Percentiles rank a stretch among this genome's conserved stretches.
These are phyloP conservation scores for Diophrys sp. DNA, from an alignment of 73 alveolate genomes.

Conservation along the genomic window DNA sequence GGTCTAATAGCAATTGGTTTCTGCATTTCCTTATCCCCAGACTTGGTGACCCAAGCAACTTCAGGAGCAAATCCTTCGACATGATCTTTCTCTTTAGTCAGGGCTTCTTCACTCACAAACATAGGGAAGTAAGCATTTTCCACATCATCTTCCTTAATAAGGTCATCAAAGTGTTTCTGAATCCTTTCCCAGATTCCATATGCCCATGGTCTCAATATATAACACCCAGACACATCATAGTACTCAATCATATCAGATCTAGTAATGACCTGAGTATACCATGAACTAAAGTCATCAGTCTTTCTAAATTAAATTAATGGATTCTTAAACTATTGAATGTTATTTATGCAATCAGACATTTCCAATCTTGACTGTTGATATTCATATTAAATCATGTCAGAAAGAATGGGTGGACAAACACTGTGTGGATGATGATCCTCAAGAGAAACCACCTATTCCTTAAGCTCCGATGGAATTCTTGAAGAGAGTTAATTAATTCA, in stretches of 20 bases:
- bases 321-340: too few species aligned
- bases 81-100: constrained; percentile 95
- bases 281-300: constrained; percentile 86
- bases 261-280: constrained; percentile 97
- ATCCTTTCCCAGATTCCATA: constrained; percentile 98
- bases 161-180: constrained; percentile 83
- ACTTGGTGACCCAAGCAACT: constrained; percentile 99
- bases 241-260: constrained; percentile 98
- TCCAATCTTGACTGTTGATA: too few species aligned
- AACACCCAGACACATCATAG: constrained; percentile 98
- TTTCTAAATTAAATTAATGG: too few species aligned
- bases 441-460: too few species aligned
- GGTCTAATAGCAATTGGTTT: constrained; percentile 99
- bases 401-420: too few species aligned
- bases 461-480: too few species aligned
- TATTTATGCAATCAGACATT: too few species aligned
- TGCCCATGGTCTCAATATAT: constrained; percentile 97
- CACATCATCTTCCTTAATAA: constrained; percentile 89
- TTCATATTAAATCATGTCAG: too few species aligned
- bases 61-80: constrained; percentile 99
- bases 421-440: too few species aligned
- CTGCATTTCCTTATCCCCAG: constrained; percentile 91
- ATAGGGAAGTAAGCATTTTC: constrained; percentile 98
- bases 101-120: constrained; percentile 96
- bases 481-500: background rate